Percentiles rank a stretch among this genome's conserved stretches.
Conservation (phyloP, 2,329 filamentous ascomycete genomes). For the Neocatenulostroma microsporum region DNA sequence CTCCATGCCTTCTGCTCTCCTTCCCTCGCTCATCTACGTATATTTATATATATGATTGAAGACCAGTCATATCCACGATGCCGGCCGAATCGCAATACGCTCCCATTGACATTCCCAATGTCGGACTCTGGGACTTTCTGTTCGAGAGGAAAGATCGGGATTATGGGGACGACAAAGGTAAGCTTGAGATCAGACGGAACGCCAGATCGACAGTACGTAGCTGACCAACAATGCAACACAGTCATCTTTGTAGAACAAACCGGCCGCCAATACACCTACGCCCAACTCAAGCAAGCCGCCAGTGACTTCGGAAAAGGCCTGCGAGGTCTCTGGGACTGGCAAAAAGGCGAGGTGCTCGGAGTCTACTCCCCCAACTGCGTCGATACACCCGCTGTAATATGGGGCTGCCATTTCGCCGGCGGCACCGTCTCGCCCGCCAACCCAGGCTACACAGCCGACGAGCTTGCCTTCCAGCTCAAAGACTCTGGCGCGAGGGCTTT, state of each 20-base stretch:
- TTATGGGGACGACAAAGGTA: conserved; percentile 68
- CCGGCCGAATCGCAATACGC: conserved; percentile 61
- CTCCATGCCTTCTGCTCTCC: too few species aligned
- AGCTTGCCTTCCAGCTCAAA: conserved; percentile 75
- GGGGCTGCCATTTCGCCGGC: conserved; percentile 76
- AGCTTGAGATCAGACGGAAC: too few species aligned
- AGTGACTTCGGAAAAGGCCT: conserved; percentile 74
- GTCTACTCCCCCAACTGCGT: conserved; percentile 81
- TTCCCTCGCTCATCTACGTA: too few species aligned
- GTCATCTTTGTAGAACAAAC: conserved; percentile 74
- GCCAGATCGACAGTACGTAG: not conserved
- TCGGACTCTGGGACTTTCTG: conserved; percentile 71
- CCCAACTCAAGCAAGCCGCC: conserved; percentile 56
- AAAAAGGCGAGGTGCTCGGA: conserved; percentile 73
- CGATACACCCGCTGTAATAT: conserved; percentile 66
- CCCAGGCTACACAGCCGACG: conserved; percentile 73
- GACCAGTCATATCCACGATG: conserved; percentile 54
- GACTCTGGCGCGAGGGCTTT: conserved; percentile 69
- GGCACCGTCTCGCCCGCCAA: conserved; percentile 80
- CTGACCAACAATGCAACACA: too few species aligned
- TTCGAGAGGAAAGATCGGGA: conserved; percentile 60
- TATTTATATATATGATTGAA: too few species aligned
- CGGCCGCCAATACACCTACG: conserved; percentile 60
- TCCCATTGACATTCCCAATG: conserved; percentile 59
- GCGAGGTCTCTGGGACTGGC: conserved; percentile 65